Conservation (phyloP, 2,329 filamentous ascomycete genomes). For the Lachnellula arida region DNA sequence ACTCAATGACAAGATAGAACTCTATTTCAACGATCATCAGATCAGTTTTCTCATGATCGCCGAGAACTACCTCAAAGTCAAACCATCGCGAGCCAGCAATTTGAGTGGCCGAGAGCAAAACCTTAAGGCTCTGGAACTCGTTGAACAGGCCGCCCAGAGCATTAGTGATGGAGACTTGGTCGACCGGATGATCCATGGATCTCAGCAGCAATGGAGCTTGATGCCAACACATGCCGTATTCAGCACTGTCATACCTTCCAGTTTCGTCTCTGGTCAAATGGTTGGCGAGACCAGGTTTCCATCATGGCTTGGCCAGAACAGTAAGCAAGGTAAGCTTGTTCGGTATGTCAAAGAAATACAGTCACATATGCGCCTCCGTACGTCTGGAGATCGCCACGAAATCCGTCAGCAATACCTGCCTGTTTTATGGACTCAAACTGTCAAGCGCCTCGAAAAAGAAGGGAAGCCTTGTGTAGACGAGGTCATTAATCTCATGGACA, state of each 20-base stretch:
- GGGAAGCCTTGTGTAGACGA: slow-evolving; percentile 78
- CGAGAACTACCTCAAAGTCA: slow-evolving; percentile 90
- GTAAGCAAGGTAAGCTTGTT: slow-evolving; percentile 72
- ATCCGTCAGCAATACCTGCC: slow-evolving; percentile 93
- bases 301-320: slow-evolving; percentile 92
- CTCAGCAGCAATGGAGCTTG: slow-evolving; percentile 95
- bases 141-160: slow-evolving; percentile 84
- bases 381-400: slow-evolving; percentile 88
- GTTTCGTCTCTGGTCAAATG: slow-evolving; percentile 77
- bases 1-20: slow-evolving; percentile 94
- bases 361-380: slow-evolving; percentile 88
- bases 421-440: slow-evolving; percentile 74
- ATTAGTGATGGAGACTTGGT: slow-evolving; percentile 97
- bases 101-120: slow-evolving; percentile 54
- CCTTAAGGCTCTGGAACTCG: slow-evolving; percentile 79
- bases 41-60: slow-evolving; percentile 98
- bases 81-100: slow-evolving; percentile 60
- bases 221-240: slow-evolving; percentile 97
- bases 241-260: slow-evolving; percentile 88
- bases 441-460: slow-evolving; percentile 68
- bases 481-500: slow-evolving; percentile 94
- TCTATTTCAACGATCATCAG: slow-evolving; percentile 99
- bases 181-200: slow-evolving; percentile 96
- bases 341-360: slow-evolving; percentile 91
- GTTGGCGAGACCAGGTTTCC: slow-evolving; percentile 72